Percentiles rank a stretch among this genome's conserved stretches.
These are phyloP conservation scores for Plantago lanceolata DNA, from an alignment of 305 asterid genomes.

Conservation along the genomic window DNA sequence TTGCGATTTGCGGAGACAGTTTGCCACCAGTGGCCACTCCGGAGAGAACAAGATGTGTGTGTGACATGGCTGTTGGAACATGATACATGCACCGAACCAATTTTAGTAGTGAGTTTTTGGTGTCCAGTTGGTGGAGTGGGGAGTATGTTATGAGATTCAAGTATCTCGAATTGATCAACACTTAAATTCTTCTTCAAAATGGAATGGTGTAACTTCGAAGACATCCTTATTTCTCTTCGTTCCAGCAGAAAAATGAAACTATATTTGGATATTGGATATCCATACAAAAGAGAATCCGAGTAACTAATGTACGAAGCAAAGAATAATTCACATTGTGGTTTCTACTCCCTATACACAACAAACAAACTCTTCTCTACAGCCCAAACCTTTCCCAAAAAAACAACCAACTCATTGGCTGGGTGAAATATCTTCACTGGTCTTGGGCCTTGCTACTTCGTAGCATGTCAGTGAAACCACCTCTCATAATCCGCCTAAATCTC, in stretches of 20 bases:
- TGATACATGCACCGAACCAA: constrained; percentile 37
- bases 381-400: constrained; percentile 23
- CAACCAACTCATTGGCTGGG: constrained; percentile 37
- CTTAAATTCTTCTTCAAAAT: constrained; percentile 5
- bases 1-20: constrained; percentile 21
- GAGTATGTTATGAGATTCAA: background rate
- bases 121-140: constrained; percentile 19
- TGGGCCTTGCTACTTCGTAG: constrained; percentile 67
- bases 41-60: constrained; percentile 28
- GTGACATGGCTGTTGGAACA: no score
- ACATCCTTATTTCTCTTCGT: background rate
- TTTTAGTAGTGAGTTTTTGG: constrained; percentile 28
- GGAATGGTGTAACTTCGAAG: background rate
- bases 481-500: constrained; percentile 81
- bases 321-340: constrained; percentile 3
- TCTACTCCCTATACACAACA: constrained; percentile 16
- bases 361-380: constrained; percentile 16
- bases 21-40: constrained; percentile 30
- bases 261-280: constrained; percentile 7
- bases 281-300: background rate
- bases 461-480: constrained; percentile 85
- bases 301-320: constrained; percentile 8
- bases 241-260: background rate
- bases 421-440: constrained; percentile 50
- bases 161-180: background rate